Evolutionary conservation across 2,329 filamentous ascomycete genomes (phyloP).

Genomic region (Alternaria brassicae): DNA sequence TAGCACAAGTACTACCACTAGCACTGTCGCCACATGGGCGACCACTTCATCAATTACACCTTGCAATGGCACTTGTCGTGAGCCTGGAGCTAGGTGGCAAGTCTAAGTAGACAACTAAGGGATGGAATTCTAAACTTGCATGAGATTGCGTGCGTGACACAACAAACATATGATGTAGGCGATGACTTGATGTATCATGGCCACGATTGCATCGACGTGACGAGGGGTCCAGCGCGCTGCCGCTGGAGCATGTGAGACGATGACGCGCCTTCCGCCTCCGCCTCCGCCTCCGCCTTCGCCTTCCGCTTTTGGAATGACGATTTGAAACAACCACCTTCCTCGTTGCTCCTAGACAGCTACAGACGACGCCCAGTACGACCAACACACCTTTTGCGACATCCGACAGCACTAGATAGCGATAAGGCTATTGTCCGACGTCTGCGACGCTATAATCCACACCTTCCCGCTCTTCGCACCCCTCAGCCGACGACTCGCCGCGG

Average conservation of each 20-base stretch:
- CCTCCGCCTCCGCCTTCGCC: no score
- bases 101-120: conserved; percentile 3
- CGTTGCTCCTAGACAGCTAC: conserved; percentile 8
- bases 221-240: conserved; percentile 3
- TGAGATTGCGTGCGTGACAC: background rate
- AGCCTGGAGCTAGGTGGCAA: conserved; percentile 22
- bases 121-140: background rate
- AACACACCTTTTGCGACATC: background rate
- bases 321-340: conserved; percentile 15
- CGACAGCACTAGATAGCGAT: background rate
- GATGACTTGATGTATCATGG: background rate
- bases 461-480: background rate
- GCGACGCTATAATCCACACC: background rate
- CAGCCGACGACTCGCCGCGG: background rate
- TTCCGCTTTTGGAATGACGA: conserved; percentile 15
- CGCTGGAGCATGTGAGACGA: conserved; percentile 1
- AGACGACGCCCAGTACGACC: background rate
- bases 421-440: background rate
- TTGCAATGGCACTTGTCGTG: conserved; percentile 17
- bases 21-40: conserved; percentile 10
- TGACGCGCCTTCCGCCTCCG: conserved; percentile 15
- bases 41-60: background rate
- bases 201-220: conserved; percentile 1
- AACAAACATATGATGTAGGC: background rate
- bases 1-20: conserved; percentile 2